Evolutionary conservation across 352 stramenopile species (phyloP).

Genomic region (Phytopythium ostracodes): DNA sequence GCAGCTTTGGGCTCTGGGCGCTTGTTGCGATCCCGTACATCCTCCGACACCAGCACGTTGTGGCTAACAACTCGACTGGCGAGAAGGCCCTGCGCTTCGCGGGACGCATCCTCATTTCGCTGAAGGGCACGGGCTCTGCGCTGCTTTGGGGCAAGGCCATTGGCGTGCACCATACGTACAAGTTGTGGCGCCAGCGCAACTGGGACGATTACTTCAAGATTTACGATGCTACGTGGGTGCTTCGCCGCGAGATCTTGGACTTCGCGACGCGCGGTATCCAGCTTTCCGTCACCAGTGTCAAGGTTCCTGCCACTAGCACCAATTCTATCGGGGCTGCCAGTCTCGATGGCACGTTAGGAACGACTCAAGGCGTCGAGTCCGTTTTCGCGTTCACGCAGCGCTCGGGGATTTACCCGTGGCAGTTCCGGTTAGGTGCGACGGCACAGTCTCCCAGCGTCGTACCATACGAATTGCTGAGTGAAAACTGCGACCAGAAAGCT

Average conservation of each 20-base stretch:
- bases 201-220: conserved; percentile 87
- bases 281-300: conserved; percentile 33
- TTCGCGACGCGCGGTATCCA: conserved; percentile 82
- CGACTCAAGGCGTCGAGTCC: conserved; percentile 25
- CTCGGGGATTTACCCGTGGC: conserved; percentile 66
- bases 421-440: conserved; percentile 39
- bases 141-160: conserved; percentile 72
- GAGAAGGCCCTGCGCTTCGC: conserved; percentile 68
- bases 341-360: conserved; percentile 3
- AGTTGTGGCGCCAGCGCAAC: conserved; percentile 71
- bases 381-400: conserved; percentile 69
- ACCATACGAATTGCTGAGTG: conserved; percentile 67
- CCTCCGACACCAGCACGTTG: conserved; percentile 50
- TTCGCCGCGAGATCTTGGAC: conserved; percentile 79
- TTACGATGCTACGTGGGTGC: conserved; percentile 81
- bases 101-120: conserved; percentile 55
- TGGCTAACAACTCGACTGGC: conserved; percentile 39
- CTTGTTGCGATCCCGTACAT: conserved; percentile 66
- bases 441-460: conserved; percentile 47
- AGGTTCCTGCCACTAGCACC: conserved; percentile 25
- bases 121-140: conserved; percentile 61
- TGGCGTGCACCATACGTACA: conserved; percentile 54
- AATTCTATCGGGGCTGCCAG: conserved; percentile 8
- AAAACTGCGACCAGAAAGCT: conserved; percentile 54
- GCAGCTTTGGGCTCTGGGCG: conserved; percentile 68